Evolutionary conservation across 805 yeast genomes (phyloP).

Genomic region (Clavispora asparagi): DNA sequence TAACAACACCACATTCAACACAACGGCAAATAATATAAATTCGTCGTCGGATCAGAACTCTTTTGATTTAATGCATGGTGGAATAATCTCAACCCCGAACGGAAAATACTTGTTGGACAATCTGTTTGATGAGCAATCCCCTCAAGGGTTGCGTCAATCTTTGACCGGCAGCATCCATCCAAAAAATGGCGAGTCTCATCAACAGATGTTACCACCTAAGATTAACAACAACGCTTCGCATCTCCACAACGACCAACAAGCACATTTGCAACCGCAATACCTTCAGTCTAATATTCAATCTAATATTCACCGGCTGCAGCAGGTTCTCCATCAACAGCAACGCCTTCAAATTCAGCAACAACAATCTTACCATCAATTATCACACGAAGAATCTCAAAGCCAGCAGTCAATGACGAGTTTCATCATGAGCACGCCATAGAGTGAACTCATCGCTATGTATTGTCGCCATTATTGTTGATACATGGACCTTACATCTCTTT

Average conservation of each 20-base stretch:
- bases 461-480: background rate
- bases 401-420: constrained; percentile 8
- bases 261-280: background rate
- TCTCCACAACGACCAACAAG: background rate
- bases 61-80: constrained; percentile 31
- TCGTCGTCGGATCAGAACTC: constrained; percentile 35
- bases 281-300: background rate
- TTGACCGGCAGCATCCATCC: background rate
- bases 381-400: background rate
- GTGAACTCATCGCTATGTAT: background rate
- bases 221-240: constrained; percentile 9
- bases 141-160: constrained; percentile 12
- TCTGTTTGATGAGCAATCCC: constrained; percentile 37
- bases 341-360: background rate
- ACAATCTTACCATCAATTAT: background rate
- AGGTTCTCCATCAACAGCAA: background rate
- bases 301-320: background rate
- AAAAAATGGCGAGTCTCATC: constrained; percentile 1
- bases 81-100: constrained; percentile 36
- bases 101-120: constrained; percentile 35
- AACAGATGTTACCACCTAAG: constrained; percentile 14
- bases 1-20: constrained; percentile 23
- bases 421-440: constrained; percentile 43
- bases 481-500: too few relatives aligned
- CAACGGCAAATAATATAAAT: constrained; percentile 26